Evolutionary conservation across 805 yeast genomes (phyloP), one percentile per base, ranked within the genome.

Genomic region (Kazachstania taianensis): DNA sequence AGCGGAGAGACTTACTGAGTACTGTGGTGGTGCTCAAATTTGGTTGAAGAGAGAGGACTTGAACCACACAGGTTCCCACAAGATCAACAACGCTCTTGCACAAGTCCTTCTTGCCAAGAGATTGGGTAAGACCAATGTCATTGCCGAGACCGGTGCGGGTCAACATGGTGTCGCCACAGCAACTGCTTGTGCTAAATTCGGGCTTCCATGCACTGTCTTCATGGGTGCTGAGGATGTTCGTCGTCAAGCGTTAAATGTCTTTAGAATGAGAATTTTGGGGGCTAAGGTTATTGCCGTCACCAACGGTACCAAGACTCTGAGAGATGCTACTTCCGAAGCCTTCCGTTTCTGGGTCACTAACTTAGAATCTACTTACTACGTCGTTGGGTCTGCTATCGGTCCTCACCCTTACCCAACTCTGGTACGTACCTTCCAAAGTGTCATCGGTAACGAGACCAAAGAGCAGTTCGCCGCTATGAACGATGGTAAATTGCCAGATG

Each of bases 221-320:
- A 92, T 92, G 99, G 99, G 99, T 44, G 97, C 97, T 30, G 98
- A 92, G 65, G 99, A 92, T 66, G 95, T 84, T 30, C 81, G 96
- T 61, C 83, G 99, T 64, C 99, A 92, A 70, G 96, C 99, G 10
- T 70, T 92, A 46, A 92, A 92, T 54, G 99, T 92, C 27, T 92
- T 92, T 72, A 77, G 99, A 69, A 92, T 92, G 94, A 73, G 85
- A 61, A 80, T 92, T 33, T 69, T 92, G 43, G 99, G 99, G 49
- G 99, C 99, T 28, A 79, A 82, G 37, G 98, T 92, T 40, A 75
- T 89, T 43, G 80, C 96, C 23, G 96, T 92, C 36, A 79, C 82
- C 29, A 84, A 84, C 54, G 99, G 99, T 62, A 89, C 98, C 17
- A 73, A 81, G 59, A 92, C 99, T 23, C 71, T 92, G 59, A 79